Base-by-base conservation (phyloP, 306 rosid species). In the Sechiopsis laciniata region DNA sequence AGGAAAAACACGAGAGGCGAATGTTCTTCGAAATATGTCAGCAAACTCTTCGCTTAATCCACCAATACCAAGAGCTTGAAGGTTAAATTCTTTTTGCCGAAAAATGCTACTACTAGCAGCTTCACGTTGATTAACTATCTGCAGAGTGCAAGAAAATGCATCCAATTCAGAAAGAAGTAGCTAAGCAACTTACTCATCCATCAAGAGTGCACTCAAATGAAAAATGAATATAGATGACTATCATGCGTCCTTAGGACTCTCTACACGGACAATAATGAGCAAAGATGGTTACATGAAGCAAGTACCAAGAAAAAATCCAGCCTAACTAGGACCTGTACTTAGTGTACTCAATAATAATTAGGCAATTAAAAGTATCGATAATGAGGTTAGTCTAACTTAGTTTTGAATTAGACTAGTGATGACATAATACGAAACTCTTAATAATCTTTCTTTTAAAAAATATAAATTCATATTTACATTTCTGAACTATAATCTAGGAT, bases 1-100 rank as follows among this genome's bases (percentile, higher is more conserved):
- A 78, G 99, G 99, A 80, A 91, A 91, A 77, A 95, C 99, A 79
- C 99, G 99, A 51, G 99, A 95, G 17, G 99, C 97, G 83, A 95
- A 95, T 67, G 99, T 97, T 86, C 99, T 91, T 85, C 99, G 88
- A 78, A 95, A 95, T 87, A 95, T 95, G 78, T 95, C 96, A 55
- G 88, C 96, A 79, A 95, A 95, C 84, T 95, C 99, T 0, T 87
- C 96, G 74, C 92, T 82, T 82, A 95, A 74, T 50, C 99, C 99
- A 70, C 99, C 99, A 73, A 95, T 95, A 59, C 99, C 99, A 61
- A 95, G 89, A 46, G 90, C 60, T 86, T 95, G 81, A 75, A 95
- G 99, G 81, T 95, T 91, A 78, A 95, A 95, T 78, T 91, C 99
- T 74, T 95, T 95, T 70, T 89, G 97, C 88, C 86, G 84, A 77